Conservation (phyloP, 257 asterid species). For the Solanum stenotomum region DNA sequence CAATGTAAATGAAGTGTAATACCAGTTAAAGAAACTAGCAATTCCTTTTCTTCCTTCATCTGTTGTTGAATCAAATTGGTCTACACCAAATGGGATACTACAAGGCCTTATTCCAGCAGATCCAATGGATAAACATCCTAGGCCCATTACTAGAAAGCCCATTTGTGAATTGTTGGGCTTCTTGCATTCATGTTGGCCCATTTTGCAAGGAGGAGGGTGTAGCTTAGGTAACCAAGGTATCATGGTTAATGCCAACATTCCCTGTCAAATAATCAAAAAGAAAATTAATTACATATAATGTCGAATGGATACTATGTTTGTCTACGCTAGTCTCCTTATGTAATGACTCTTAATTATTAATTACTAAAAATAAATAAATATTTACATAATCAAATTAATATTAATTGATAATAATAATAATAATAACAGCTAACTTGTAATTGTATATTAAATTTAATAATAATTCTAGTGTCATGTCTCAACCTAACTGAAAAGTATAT, state of each 20-base stretch:
- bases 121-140: constrained; percentile 49
- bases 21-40: constrained; percentile 86
- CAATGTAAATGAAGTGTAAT: constrained; percentile 60
- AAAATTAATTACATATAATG: no score
- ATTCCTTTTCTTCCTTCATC: constrained; percentile 66
- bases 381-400: no score
- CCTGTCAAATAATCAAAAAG: constrained; percentile 27
- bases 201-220: constrained; percentile 65
- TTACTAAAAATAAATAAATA: no score
- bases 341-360: no score
- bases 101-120: constrained; percentile 89
- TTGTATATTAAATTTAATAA: no score
- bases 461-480: neutral
- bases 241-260: constrained; percentile 69
- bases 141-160: constrained; percentile 31
- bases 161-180: constrained; percentile 51
- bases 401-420: no score
- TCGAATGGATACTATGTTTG: no score
- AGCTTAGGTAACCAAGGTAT: constrained; percentile 52
- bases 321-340: no score
- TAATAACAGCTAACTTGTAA: neutral
- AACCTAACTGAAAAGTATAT: no score
- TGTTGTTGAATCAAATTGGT: constrained; percentile 61
- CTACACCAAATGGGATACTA: constrained; percentile 89
- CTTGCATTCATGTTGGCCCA: constrained; percentile 18